phyloP scores from a whole-genome alignment of 371 early-diverging fungal genomes.

The Rhizopus stolonifer region DNA sequence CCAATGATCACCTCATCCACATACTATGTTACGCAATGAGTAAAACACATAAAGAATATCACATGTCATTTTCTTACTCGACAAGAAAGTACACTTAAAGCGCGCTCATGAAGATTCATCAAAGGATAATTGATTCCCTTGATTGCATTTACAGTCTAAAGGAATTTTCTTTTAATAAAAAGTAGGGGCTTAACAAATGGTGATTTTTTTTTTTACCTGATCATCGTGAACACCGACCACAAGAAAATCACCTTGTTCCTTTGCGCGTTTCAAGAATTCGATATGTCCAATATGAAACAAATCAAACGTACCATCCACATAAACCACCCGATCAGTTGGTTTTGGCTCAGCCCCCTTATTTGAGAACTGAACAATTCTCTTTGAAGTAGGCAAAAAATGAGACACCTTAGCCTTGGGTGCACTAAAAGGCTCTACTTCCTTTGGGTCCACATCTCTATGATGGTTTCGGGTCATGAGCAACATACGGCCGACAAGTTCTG shows the following conservation, averaged over 20 bases:
- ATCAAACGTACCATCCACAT: constrained; percentile 97
- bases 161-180: constrained; percentile 4
- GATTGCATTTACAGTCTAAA: constrained; percentile 84
- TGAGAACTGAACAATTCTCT: constrained; percentile 86
- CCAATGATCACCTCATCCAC: constrained; percentile 91
- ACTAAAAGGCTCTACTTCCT: constrained; percentile 65
- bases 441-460: constrained; percentile 66
- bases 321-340: constrained; percentile 70
- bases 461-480: constrained; percentile 89
- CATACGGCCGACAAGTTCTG: constrained; percentile 96
- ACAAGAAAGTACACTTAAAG: constrained; percentile 85
- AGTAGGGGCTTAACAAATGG: too few relatives aligned
- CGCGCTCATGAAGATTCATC: constrained; percentile 94
- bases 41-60: neutral
- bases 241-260: constrained; percentile 83
- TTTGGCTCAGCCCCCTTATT: constrained; percentile 72
- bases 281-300: constrained; percentile 97
- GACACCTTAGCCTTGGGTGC: constrained; percentile 62
- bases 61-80: constrained; percentile 51
- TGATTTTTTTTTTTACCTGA: constrained; percentile 45
- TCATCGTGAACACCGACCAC: constrained; percentile 95
- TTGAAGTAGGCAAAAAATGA: constrained; percentile 86
- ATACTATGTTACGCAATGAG: constrained; percentile 48
- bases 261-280: constrained; percentile 88
- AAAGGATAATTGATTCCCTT: constrained; percentile 88